Evolutionary conservation across 164 flowering plant species (phyloP).

Genomic region (Sedum album): DNA sequence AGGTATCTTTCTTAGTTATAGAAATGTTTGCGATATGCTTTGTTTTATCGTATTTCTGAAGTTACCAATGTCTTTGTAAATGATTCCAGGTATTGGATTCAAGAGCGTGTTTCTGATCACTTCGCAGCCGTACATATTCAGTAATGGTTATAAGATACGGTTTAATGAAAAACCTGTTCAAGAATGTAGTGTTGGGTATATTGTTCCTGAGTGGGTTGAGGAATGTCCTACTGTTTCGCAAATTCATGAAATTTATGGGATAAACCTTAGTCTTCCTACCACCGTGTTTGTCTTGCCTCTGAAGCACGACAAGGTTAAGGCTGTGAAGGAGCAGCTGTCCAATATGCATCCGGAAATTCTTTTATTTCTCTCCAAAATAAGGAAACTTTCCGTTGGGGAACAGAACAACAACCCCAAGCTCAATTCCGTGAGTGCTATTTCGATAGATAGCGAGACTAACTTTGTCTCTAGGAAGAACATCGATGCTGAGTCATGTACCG

Average conservation of each 20-base stretch:
- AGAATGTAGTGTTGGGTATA: constrained; percentile 41
- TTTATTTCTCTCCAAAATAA: constrained; percentile 53
- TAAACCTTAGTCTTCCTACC: constrained; percentile 29
- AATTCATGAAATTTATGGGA: constrained; percentile 32
- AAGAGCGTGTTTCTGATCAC: constrained; percentile 67
- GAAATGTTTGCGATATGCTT: neutral
- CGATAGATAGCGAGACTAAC: constrained; percentile 44
- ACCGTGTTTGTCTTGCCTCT: constrained; percentile 48
- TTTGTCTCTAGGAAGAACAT: constrained; percentile 40
- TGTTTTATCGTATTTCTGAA: neutral
- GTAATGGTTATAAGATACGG: constrained; percentile 59
- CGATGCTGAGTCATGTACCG: constrained; percentile 52
- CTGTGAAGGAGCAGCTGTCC: constrained; percentile 56
- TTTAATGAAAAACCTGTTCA: constrained; percentile 47
- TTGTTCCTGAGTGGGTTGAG: constrained; percentile 71
- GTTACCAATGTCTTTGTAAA: constrained; percentile 6
- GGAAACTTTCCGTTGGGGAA: constrained; percentile 43
- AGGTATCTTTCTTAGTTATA: constrained; percentile 24
- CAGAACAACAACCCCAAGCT: constrained; percentile 26
- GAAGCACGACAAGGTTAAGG: constrained; percentile 47
- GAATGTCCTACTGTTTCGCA: constrained; percentile 38
- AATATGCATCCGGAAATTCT: constrained; percentile 55
- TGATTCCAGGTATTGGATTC: constrained; percentile 53
- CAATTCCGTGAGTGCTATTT: constrained; percentile 35
- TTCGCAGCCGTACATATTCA: constrained; percentile 50